These are phyloP conservation scores for Straminergon stramineum DNA, from an alignment of 225 moss, liverwort and hornwort genomes.

Conservation along the genomic window DNA sequence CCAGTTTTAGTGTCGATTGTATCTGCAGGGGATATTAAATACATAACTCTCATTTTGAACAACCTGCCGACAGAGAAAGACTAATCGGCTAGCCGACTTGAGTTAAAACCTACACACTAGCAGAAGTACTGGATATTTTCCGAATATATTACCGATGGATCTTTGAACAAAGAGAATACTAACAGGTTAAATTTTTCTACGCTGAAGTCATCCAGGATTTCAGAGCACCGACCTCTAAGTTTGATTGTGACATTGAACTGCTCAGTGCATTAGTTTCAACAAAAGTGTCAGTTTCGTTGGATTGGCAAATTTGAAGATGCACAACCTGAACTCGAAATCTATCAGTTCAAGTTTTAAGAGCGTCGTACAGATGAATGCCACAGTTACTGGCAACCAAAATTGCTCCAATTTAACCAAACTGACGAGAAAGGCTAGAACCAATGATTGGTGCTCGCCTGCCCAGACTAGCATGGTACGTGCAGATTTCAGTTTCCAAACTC, in stretches of 20 bases:
- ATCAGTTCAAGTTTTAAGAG: too few species aligned
- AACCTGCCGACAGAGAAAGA: neutral
- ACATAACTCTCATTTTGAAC: neutral
- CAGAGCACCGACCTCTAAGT: neutral
- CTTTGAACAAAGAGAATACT: neutral
- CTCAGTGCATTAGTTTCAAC: neutral
- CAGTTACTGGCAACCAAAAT: neutral
- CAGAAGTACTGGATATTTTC: too few species aligned
- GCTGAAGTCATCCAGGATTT: too few species aligned
- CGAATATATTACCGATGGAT: neutral
- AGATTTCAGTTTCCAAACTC: neutral
- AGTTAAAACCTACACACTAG: neutral
- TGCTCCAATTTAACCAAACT: neutral
- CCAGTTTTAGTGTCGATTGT: neutral
- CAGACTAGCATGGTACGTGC: neutral
- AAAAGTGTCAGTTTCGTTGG: neutral
- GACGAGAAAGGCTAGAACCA: too few species aligned
- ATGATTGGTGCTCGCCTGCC: neutral
- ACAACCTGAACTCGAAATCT: neutral
- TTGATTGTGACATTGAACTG: neutral
- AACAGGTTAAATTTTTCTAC: neutral
- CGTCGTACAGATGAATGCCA: neutral
- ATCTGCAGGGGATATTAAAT: neutral
- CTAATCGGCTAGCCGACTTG: neutral
- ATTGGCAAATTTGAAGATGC: too few species aligned